Evolutionary conservation across 345 rosid species (phyloP).

Genomic region (Murraya koenigii): DNA sequence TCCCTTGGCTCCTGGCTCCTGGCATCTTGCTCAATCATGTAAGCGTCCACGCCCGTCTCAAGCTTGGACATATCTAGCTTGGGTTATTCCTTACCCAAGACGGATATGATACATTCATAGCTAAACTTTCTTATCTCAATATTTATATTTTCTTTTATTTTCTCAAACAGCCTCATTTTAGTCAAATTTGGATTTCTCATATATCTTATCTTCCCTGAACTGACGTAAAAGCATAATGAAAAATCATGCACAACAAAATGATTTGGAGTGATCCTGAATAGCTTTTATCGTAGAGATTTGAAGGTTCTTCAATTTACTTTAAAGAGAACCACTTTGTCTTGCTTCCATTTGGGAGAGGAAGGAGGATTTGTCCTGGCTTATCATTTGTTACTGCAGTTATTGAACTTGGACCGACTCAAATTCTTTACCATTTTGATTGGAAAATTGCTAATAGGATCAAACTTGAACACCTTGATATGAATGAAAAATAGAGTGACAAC

Average conservation of each 20-base stretch:
- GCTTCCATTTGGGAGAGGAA: constrained; percentile 16
- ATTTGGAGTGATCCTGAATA: constrained; percentile 13
- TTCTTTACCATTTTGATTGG: constrained; percentile 18
- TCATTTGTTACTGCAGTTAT: constrained; percentile 10
- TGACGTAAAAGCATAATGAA: too few species aligned
- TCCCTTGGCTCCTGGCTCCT: too few species aligned
- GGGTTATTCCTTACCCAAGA: too few species aligned
- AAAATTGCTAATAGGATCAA: constrained; percentile 7
- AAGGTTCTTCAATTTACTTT: constrained; percentile 4
- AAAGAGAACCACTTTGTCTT: constrained; percentile 10
- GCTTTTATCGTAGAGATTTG: constrained; percentile 8
- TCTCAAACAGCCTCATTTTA: too few species aligned
- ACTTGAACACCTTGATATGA: constrained; percentile 17
- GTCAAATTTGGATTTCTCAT: too few species aligned
- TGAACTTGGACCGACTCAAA: constrained; percentile 4
- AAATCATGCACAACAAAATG: neutral
- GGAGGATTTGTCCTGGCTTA: constrained; percentile 18
- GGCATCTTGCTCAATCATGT: too few species aligned
- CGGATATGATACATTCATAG: too few species aligned
- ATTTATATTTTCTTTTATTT: too few species aligned
- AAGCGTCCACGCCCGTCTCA: too few species aligned
- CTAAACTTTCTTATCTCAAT: too few species aligned
- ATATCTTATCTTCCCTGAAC: too few species aligned
- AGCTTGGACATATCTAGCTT: too few species aligned
- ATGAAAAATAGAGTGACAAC: neutral